Conservation (phyloP, 2,329 filamentous ascomycete genomes). For the Beauveria scarabaeidicola region DNA sequence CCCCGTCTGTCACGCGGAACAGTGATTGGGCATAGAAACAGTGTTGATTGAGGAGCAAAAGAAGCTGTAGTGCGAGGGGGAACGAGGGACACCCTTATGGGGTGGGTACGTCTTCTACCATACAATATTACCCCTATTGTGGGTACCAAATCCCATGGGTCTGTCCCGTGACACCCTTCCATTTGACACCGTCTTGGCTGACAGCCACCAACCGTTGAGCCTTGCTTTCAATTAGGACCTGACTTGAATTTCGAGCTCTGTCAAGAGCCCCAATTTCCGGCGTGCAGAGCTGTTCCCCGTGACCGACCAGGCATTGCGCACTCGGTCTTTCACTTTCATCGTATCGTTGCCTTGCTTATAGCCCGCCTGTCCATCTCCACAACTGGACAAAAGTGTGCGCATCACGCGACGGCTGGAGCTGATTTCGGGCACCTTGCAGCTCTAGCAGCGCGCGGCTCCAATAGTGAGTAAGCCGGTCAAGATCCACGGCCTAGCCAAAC, state of each 20-base stretch:
- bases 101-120: no score
- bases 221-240: no score
- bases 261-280: neutral
- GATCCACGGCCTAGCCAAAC: neutral
- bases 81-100: no score
- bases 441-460: neutral
- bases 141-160: no score
- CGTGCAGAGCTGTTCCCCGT: neutral
- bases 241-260: neutral
- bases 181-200: slow-evolving; percentile 6
- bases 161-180: no score
- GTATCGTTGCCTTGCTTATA: neutral
- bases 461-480: neutral
- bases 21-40: no score
- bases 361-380: slow-evolving; percentile 1
- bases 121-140: no score
- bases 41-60: no score
- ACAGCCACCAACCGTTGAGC: neutral
- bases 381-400: neutral
- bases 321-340: neutral
- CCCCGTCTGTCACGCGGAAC: no score
- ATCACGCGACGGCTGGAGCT: slow-evolving; percentile 4
- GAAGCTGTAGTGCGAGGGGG: no score
- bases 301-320: neutral
- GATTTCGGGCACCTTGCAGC: neutral